phyloP scores from a whole-genome alignment of 257 asterid species.

The Nicotiana noctiflora region DNA sequence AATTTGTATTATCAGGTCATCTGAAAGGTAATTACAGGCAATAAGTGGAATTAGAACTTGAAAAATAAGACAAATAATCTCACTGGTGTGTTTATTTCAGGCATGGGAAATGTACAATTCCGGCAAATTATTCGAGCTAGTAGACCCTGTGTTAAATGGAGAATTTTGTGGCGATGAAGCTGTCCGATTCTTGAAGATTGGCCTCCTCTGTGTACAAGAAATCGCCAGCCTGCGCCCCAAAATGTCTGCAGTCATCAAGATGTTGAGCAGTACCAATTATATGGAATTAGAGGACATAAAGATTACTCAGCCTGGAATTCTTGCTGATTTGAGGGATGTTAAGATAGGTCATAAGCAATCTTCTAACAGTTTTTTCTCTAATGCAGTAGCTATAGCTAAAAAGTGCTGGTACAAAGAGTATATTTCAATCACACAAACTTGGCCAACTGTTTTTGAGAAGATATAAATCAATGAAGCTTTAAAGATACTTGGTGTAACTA shows the following conservation, averaged over 20 bases:
- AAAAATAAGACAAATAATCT: too few species aligned
- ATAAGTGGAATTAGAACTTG: too few species aligned
- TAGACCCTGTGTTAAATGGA: neutral
- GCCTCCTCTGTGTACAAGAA: constrained; percentile 9
- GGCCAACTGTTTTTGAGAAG: neutral
- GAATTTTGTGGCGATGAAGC: neutral
- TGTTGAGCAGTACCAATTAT: neutral
- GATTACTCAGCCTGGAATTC: constrained; percentile 6
- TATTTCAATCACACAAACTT: neutral
- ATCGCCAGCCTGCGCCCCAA: constrained; percentile 3
- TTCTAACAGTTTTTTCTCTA: neutral
- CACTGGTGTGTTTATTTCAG: neutral
- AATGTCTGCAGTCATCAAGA: neutral
- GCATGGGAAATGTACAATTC: constrained; percentile 12
- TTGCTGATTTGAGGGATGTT: constrained; percentile 9
- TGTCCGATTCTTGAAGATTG: constrained; percentile 5
- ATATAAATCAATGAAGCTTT: neutral
- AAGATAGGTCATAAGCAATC: neutral
- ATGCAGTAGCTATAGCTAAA: neutral
- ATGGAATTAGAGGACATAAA: neutral
- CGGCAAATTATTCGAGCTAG: neutral
- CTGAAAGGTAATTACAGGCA: too few species aligned
- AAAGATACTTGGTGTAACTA: too few species aligned
- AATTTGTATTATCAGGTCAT: too few species aligned
- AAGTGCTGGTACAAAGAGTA: constrained; percentile 1